Evolutionary conservation across 495 filamentous ascomycete species (phyloP).

Genomic region (Aspergillus asperescens): DNA sequence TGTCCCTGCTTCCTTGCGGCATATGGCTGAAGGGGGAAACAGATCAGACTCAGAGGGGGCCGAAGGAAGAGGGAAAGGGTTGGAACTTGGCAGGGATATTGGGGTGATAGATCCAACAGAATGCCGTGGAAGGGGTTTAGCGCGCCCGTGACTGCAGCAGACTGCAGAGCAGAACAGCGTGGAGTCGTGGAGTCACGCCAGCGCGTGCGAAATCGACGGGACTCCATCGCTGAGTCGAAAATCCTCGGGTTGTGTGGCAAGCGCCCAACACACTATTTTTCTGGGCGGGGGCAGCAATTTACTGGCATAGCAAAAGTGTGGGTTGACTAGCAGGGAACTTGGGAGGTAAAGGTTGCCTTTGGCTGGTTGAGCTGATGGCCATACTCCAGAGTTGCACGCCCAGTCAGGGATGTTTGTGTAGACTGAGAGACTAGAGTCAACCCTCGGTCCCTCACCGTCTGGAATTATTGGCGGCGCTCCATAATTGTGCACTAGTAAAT

Average conservation of each 20-base stretch:
- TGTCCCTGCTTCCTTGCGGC: constrained; percentile 6
- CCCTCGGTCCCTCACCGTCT: constrained; percentile 14
- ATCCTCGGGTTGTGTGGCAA: constrained; percentile 14
- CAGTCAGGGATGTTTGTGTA: constrained; percentile 21
- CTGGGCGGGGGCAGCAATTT: constrained; percentile 8
- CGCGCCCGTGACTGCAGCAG: not conserved
- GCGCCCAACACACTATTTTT: constrained; percentile 4
- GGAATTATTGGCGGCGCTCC: constrained; percentile 20
- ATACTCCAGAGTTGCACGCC: constrained; percentile 15
- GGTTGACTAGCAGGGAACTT: no score
- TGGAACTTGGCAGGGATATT: constrained; percentile 1
- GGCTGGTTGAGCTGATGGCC: constrained; percentile 25
- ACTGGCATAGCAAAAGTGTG: no score
- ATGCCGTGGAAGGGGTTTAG: constrained; percentile 10
- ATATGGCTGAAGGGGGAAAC: constrained; percentile 3
- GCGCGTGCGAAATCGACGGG: constrained; percentile 19
- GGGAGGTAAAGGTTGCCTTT: no score
- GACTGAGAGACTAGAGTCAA: constrained; percentile 5
- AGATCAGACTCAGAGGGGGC: not conserved
- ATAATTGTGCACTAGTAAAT: constrained; percentile 16
- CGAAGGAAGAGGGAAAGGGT: constrained; percentile 4
- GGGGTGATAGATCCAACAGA: constrained; percentile 3
- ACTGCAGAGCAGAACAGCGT: constrained; percentile 12
- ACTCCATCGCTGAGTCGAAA: not conserved
- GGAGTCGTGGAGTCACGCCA: not conserved